Base-by-base conservation (phyloP, 1,284 basidiomycete genomes). In the Cystobasidium sp. region DNA sequence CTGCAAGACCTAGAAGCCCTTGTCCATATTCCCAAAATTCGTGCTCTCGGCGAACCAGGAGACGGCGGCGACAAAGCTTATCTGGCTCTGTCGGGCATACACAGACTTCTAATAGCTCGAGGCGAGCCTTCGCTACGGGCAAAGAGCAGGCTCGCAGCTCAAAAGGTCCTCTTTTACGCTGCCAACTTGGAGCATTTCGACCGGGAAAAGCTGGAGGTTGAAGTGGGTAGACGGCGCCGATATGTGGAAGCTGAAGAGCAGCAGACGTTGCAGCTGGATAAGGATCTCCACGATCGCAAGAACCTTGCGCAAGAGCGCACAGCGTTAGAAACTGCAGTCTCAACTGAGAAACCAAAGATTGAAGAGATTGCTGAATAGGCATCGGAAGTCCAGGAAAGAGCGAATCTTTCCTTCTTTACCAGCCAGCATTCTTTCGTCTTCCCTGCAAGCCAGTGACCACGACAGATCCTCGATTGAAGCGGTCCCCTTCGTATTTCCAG, bases 121-220 rank as follows among this genome's bases (percentile, higher is more conserved):
- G 41, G 18, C 20, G 20, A 12, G 9, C 31, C 31, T 8, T 24
- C 41, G 3, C 47, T 18, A 18, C 47, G 51, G 39, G 22, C 66
- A 6, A n/a, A n/a, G 14, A 44, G 39, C 66, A 52, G 18, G 24
- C 53, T 58, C 14, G 70, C 70, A 7, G 62, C 24, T 18, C 70
- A 61, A 10, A 73, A 73, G 62, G 20, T 73, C 22, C 63, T 73
- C 18, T 73, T 65, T 52, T 73, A 73, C 24, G 62, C 63, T 24
- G 65, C 70, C 6, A 73, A 73, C 31, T 49, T 73, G 10, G 22
- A 43, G 0, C 20, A n/a, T 20, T 46, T 66, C 6, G 59, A 62
- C 4, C 31, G 62, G 22, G 51, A 53, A 22, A 9, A 20, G 6
- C 12, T 73, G 10, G 22, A 62, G 16, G 14, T 7, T n/a, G 47